These are phyloP conservation scores for Cairneyella variabilis DNA, from an alignment of 495 filamentous ascomycete genomes.

Conservation along the genomic window DNA sequence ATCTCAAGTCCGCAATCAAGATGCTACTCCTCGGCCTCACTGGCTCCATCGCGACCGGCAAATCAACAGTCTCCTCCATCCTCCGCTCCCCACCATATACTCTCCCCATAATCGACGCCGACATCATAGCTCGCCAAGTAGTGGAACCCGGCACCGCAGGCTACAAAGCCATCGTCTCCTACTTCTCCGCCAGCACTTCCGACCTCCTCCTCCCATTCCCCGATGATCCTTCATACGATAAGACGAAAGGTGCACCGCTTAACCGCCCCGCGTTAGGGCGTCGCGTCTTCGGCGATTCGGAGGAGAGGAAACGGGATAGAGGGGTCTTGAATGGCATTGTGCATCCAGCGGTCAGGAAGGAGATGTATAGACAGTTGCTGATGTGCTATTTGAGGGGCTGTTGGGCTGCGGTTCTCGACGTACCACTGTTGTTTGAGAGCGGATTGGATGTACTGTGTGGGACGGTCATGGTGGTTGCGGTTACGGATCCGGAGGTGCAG, in stretches of 20 bases:
- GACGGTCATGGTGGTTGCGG: conserved; percentile 78
- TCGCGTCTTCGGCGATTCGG: conserved; percentile 74
- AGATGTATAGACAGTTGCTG: conserved; percentile 66
- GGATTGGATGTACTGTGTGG: conserved; percentile 77
- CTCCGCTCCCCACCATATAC: conserved; percentile 76
- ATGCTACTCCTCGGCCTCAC: conserved; percentile 98
- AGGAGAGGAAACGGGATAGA: conserved; percentile 61
- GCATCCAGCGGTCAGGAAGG: conserved; percentile 77
- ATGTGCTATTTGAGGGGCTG: conserved; percentile 63
- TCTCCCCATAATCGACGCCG: conserved; percentile 93
- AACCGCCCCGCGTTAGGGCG: conserved; percentile 83
- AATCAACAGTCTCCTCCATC: conserved; percentile 87
- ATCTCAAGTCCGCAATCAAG: no score
- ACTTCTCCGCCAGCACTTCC: conserved; percentile 78
- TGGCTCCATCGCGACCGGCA: conserved; percentile 95
- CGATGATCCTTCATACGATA: conserved; percentile 31
- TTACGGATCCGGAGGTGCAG: conserved; percentile 69
- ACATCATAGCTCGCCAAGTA: conserved; percentile 83
- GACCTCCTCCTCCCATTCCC: conserved; percentile 66
- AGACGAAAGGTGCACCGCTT: conserved; percentile 58
- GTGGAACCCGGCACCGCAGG: conserved; percentile 78
- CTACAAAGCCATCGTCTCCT: conserved; percentile 70
- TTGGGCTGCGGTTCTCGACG: conserved; percentile 89
- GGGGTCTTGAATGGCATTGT: conserved; percentile 81
- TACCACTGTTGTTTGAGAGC: conserved; percentile 86